Evolutionary conservation across 1,284 basidiomycete species (phyloP).

Genomic region (Rhodotorula sp.): DNA sequence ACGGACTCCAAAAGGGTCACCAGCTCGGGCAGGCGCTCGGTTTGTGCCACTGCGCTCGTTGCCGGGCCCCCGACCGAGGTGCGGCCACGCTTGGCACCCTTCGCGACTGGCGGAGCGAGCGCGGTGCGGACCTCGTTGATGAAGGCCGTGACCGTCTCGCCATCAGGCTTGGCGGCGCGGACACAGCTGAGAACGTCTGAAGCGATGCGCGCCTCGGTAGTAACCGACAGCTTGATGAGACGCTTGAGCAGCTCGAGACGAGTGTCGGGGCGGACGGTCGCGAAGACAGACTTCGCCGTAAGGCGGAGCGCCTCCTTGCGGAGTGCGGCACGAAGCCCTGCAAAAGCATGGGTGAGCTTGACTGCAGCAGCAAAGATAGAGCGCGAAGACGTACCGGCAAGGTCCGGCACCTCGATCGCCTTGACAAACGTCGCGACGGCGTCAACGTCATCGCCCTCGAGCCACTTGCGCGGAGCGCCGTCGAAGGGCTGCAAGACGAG

Average conservation of each 20-base stretch:
- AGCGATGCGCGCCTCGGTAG: slow-evolving; percentile 23
- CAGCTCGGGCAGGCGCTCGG: slow-evolving; percentile 39
- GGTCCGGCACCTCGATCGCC: slow-evolving; percentile 14
- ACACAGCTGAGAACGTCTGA: slow-evolving; percentile 32
- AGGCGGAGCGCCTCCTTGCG: slow-evolving; percentile 30
- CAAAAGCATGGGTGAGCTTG: neutral
- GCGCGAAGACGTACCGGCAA: neutral
- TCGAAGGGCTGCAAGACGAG: slow-evolving; percentile 64
- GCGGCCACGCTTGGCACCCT: slow-evolving; percentile 38
- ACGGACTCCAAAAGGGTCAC: slow-evolving; percentile 38
- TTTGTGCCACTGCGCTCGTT: slow-evolving; percentile 4
- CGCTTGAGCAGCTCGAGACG: slow-evolving; percentile 35
- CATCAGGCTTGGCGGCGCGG: slow-evolving; percentile 26
- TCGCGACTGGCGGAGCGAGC: slow-evolving; percentile 19
- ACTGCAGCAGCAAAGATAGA: neutral
- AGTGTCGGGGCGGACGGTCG: slow-evolving; percentile 24
- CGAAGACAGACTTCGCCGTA: slow-evolving; percentile 19
- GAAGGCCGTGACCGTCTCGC: slow-evolving; percentile 35
- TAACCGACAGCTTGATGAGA: slow-evolving; percentile 29
- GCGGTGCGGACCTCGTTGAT: slow-evolving; percentile 28
- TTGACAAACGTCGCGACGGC: slow-evolving; percentile 23
- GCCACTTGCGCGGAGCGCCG: slow-evolving; percentile 39
- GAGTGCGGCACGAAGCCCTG: slow-evolving; percentile 23
- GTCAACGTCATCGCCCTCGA: slow-evolving; percentile 28
- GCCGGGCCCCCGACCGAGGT: slow-evolving; percentile 26